These are phyloP conservation scores for Backusella macrospora DNA, from an alignment of 192 early-diverging fungal species.

Conservation along the genomic window DNA sequence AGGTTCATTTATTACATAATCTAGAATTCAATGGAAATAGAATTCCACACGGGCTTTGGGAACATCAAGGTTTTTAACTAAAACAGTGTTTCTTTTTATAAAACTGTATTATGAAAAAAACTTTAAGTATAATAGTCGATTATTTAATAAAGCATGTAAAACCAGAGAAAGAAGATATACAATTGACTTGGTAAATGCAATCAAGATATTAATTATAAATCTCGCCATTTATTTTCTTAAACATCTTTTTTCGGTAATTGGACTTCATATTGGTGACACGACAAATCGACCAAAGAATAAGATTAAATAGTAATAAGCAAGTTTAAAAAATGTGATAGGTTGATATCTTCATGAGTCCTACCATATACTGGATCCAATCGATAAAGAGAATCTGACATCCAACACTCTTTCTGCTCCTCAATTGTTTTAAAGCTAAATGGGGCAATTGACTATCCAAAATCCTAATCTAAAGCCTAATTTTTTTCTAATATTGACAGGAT, in stretches of 20 bases:
- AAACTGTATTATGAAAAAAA: not conserved
- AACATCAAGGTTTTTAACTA: not conserved
- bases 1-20: not conserved
- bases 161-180: not conserved
- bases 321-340: not conserved
- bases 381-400: constrained; percentile 9
- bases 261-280: not conserved
- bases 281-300: not conserved
- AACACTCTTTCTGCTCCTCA: not conserved
- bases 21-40: not conserved
- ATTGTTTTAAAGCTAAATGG: not conserved
- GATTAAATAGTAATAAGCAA: not conserved
- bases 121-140: too few species aligned
- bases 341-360: constrained; percentile 1
- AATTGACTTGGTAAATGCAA: not conserved
- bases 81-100: not conserved
- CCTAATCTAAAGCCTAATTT: not conserved
- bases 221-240: not conserved
- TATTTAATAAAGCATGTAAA: too few species aligned
- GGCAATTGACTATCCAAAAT: not conserved
- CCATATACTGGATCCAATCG: constrained; percentile 1
- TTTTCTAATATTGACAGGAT: not conserved
- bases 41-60: constrained; percentile 6
- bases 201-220: not conserved
- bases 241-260: not conserved